phyloP scores from a whole-genome alignment of 306 rosid genomes.

The Crotalaria pallida region DNA sequence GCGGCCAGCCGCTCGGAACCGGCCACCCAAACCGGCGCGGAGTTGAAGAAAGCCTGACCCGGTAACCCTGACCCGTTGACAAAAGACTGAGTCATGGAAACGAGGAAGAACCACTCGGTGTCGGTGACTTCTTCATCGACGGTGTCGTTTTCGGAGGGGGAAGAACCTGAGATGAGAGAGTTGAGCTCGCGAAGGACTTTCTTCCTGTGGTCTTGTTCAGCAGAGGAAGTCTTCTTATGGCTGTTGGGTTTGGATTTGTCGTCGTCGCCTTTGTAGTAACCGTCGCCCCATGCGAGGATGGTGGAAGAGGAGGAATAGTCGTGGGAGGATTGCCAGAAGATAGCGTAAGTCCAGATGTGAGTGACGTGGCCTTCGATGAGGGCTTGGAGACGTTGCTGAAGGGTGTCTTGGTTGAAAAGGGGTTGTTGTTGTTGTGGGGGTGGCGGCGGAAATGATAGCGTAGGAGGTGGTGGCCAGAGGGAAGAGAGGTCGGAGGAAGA shows the following conservation, averaged over 20 bases:
- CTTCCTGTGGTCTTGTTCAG: conserved; percentile 78
- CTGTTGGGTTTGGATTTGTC: conserved; percentile 40
- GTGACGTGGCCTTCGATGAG: conserved; percentile 67
- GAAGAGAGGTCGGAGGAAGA: conserved; percentile 62
- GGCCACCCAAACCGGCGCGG: conserved; percentile 62
- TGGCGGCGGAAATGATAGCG: background rate
- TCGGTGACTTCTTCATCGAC: conserved; percentile 88
- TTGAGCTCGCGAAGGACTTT: conserved; percentile 81
- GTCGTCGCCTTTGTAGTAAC: conserved; percentile 86
- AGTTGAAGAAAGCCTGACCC: conserved; percentile 54
- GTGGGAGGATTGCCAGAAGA: conserved; percentile 88
- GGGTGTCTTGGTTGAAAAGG: conserved; percentile 69
- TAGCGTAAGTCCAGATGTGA: conserved; percentile 75
- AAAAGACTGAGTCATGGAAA: conserved; percentile 90
- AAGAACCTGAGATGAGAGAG: conserved; percentile 70
- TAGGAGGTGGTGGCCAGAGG: conserved; percentile 40
- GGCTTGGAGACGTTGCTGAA: conserved; percentile 80
- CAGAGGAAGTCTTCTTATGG: conserved; percentile 35
- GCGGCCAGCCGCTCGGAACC: conserved; percentile 46
- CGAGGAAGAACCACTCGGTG: conserved; percentile 91
- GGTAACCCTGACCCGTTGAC: conserved; percentile 63
- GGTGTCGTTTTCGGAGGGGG: conserved; percentile 32
- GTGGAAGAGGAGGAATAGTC: conserved; percentile 49
- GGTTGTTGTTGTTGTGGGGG: background rate
- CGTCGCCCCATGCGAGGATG: conserved; percentile 90